These are phyloP conservation scores for Wickerhamiella kurtzmanii DNA, from an alignment of 805 yeast genomes.

Conservation along the genomic window DNA sequence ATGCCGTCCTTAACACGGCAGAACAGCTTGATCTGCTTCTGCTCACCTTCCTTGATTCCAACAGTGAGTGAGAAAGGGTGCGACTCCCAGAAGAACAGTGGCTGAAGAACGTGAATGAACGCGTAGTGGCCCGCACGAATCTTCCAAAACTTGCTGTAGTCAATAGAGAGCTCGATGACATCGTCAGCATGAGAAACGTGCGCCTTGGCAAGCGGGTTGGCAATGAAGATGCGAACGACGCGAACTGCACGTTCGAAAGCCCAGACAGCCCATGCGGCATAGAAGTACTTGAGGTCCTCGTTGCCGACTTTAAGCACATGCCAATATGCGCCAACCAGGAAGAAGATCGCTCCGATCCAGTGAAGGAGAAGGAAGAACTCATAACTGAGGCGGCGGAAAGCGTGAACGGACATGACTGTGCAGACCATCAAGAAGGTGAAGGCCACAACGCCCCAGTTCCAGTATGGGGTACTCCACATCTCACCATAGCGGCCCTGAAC, in stretches of 20 bases:
- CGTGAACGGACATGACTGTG: slow-evolving; percentile 34
- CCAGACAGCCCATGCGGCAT: slow-evolving; percentile 55
- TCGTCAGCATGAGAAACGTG: slow-evolving; percentile 7
- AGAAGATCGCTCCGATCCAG: slow-evolving; percentile 38
- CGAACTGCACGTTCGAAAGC: slow-evolving; percentile 49
- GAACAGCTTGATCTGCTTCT: slow-evolving; percentile 15
- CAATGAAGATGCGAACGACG: slow-evolving; percentile 32
- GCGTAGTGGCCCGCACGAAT: slow-evolving; percentile 44
- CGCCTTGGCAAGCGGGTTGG: slow-evolving; percentile 6
- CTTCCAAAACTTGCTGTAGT: slow-evolving; percentile 35
- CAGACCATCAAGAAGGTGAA: slow-evolving; percentile 23
- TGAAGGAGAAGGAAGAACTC: slow-evolving; percentile 47
- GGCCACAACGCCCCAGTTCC: slow-evolving; percentile 23
- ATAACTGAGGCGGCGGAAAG: slow-evolving; percentile 40
- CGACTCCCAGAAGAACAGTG: slow-evolving; percentile 44
- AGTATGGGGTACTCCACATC: slow-evolving; percentile 3
- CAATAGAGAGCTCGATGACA: slow-evolving; percentile 19
- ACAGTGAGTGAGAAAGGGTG: slow-evolving; percentile 47
- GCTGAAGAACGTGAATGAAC: slow-evolving; percentile 32
- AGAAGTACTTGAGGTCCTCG: slow-evolving; percentile 34
- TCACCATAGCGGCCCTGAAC: slow-evolving; percentile 6
- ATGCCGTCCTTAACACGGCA: slow-evolving; percentile 37
- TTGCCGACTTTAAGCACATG: slow-evolving; percentile 36
- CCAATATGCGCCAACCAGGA: slow-evolving; percentile 43
- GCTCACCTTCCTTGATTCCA: slow-evolving; percentile 5